Conservation (phyloP, 108 stramenopile species). For the Cyclotella baltica region DNA sequence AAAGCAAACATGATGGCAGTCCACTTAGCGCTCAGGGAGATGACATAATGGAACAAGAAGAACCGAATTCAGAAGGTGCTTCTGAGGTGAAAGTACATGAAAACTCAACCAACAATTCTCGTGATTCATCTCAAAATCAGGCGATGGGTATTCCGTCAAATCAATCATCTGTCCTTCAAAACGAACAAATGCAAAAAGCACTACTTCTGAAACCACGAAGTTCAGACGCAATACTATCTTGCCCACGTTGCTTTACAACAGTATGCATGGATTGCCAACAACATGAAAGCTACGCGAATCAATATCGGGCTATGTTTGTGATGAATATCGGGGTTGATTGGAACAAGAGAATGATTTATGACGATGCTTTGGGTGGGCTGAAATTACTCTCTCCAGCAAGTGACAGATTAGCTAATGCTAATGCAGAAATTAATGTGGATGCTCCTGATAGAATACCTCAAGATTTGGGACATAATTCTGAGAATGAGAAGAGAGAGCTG, state of each 20-base stretch:
- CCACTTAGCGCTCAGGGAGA: not conserved
- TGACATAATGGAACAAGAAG: constrained; percentile 1
- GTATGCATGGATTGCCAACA: constrained; percentile 93
- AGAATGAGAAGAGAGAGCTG: constrained; percentile 19
- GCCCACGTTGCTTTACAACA: constrained; percentile 87
- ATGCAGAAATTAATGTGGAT: constrained; percentile 53
- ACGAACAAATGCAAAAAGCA: constrained; percentile 30
- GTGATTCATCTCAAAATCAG: no score
- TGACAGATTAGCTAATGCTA: not conserved
- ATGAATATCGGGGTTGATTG: constrained; percentile 87
- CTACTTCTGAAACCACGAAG: constrained; percentile 69
- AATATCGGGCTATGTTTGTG: constrained; percentile 93
- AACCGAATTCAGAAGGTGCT: no score
- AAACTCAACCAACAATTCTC: no score
- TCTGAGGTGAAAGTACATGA: no score
- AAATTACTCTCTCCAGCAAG: constrained; percentile 13
- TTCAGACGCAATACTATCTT: constrained; percentile 79
- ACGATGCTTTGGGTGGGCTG: constrained; percentile 54
- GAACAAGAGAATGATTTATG: constrained; percentile 66
- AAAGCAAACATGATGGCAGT: not conserved
- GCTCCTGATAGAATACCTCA: constrained; percentile 40
- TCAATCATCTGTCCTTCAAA: not conserved
- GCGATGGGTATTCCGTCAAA: no score
- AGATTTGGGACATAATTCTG: constrained; percentile 5
- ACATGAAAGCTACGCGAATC: constrained; percentile 80